phyloP scores from a whole-genome alignment of 345 rosid genomes.

The Abelmoschus esculentus region DNA sequence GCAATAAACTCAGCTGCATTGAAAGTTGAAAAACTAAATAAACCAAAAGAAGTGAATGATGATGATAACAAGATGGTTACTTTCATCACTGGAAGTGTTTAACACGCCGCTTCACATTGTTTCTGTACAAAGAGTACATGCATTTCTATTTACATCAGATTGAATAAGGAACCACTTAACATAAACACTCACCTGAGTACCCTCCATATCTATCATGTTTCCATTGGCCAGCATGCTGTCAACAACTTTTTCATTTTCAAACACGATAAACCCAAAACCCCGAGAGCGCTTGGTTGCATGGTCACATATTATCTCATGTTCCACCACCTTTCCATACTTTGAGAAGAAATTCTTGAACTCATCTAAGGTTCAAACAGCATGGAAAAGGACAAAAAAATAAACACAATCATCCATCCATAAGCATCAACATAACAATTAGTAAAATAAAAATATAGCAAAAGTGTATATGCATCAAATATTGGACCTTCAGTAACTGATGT shows the following conservation, averaged over 20 bases:
- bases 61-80: not conserved
- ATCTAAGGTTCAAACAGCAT: constrained; percentile 36
- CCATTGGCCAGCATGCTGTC: constrained; percentile 74
- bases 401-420: not conserved
- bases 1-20: not conserved
- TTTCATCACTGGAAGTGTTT: not conserved
- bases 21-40: not conserved
- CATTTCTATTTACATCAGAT: not conserved
- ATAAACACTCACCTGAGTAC: constrained; percentile 6
- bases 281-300: constrained; percentile 80
- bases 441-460: not conserved
- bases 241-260: constrained; percentile 75
- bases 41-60: not conserved
- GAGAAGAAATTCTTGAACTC: constrained; percentile 79
- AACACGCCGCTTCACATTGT: not conserved
- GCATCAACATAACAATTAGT: not conserved
- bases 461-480: not conserved
- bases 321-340: constrained; percentile 61
- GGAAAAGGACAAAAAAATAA: not conserved
- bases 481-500: constrained; percentile 68
- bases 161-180: not conserved
- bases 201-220: constrained; percentile 93
- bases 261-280: constrained; percentile 88
- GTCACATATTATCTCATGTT: constrained; percentile 87
- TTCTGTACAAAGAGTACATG: not conserved